Conservation (phyloP, 495 filamentous ascomycete species). For the Penicillium argentinense region DNA sequence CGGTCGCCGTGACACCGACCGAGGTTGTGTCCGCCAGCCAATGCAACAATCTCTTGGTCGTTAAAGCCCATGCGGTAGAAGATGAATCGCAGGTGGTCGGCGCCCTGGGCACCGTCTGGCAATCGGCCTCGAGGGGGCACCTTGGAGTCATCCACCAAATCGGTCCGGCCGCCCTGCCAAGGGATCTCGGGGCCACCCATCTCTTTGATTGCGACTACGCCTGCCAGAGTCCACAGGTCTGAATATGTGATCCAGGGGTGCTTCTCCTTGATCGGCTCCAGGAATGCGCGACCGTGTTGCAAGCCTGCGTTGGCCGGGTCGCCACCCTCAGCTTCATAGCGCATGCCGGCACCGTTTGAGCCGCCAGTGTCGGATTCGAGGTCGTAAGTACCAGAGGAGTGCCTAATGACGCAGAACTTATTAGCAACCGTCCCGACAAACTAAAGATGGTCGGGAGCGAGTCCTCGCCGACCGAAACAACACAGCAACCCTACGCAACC, state of each 20-base stretch:
- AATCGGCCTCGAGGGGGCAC: slow-evolving; percentile 57
- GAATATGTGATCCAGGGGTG: slow-evolving; percentile 66
- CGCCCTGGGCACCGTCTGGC: slow-evolving; percentile 58
- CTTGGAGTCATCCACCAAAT: slow-evolving; percentile 56
- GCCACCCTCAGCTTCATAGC: slow-evolving; percentile 62
- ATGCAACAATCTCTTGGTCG: slow-evolving; percentile 62
- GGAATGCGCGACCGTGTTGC: slow-evolving; percentile 61
- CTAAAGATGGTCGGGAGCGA: slow-evolving; percentile 2
- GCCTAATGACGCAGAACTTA: slow-evolving; percentile 34
- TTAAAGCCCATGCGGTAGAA: slow-evolving; percentile 67
- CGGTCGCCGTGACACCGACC: slow-evolving; percentile 62
- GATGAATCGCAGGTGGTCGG: slow-evolving; percentile 57
- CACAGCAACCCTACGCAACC: not conserved
- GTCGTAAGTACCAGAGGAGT: slow-evolving; percentile 62
- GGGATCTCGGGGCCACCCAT: slow-evolving; percentile 56
- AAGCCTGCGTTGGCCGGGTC: slow-evolving; percentile 65
- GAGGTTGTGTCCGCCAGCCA: slow-evolving; percentile 60
- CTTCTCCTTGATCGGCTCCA: slow-evolving; percentile 56
- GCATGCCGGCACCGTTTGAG: slow-evolving; percentile 64
- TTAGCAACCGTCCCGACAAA: no score
- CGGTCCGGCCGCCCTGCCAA: slow-evolving; percentile 58
- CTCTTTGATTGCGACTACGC: slow-evolving; percentile 56
- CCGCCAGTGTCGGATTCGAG: slow-evolving; percentile 57
- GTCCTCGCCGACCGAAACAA: slow-evolving; percentile 7
- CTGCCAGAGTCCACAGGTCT: slow-evolving; percentile 62